phyloP scores from a whole-genome alignment of 2,329 filamentous ascomycete genomes.

The Botrytis sinoallii region DNA sequence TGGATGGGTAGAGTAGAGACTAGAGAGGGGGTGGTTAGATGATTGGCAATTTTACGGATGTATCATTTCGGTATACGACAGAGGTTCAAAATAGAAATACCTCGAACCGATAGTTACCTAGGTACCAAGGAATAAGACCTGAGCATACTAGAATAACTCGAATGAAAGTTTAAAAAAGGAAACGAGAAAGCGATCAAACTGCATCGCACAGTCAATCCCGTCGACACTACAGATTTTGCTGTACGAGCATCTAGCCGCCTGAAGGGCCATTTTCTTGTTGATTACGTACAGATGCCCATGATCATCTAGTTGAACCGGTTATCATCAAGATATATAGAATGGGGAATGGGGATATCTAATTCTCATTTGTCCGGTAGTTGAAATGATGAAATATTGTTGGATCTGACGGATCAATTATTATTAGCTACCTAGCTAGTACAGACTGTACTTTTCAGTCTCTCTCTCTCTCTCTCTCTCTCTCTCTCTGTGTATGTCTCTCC shows the following conservation, averaged over 20 bases:
- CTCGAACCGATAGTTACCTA: neutral
- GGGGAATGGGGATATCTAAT: neutral
- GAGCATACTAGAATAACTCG: neutral
- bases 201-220: neutral
- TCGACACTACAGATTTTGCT: neutral
- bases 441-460: neutral
- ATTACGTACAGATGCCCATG: neutral
- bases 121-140: neutral
- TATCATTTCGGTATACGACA: neutral
- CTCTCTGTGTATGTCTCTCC: neutral
- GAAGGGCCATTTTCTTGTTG: neutral
- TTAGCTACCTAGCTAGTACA: neutral
- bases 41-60: neutral
- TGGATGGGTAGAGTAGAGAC: neutral
- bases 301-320: neutral
- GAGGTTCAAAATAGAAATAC: neutral
- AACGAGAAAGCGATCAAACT: neutral
- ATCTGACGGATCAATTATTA: neutral
- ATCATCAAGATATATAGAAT: neutral
- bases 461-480: neutral
- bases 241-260: slow-evolving; percentile 1
- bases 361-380: slow-evolving; percentile 10
- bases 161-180: neutral
- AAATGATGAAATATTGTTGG: neutral
- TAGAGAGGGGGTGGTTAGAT: too few relatives aligned